These are phyloP conservation scores for Mycocentrospora acerina DNA, from an alignment of 2,329 filamentous ascomycete species.

Conservation along the genomic window DNA sequence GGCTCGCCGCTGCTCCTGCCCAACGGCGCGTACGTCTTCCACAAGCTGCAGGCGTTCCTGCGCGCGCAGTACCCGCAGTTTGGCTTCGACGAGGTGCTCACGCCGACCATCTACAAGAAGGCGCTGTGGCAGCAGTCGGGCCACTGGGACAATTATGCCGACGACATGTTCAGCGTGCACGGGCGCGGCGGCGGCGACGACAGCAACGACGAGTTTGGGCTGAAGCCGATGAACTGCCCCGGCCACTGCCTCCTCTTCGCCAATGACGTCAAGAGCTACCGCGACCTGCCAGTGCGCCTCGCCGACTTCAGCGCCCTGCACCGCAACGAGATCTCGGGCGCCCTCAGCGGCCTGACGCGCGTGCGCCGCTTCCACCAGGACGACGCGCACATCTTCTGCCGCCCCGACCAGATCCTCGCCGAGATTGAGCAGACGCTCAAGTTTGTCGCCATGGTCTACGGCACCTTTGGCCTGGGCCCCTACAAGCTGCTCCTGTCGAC, in stretches of 20 bases:
- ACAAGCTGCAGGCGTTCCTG: conserved; percentile 78
- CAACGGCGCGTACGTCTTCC: conserved; percentile 79
- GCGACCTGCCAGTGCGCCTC: conserved; percentile 79
- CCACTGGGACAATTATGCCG: conserved; percentile 85
- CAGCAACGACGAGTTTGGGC: conserved; percentile 75
- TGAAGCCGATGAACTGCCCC: conserved; percentile 94
- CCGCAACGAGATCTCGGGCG: conserved; percentile 80
- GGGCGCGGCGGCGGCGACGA: too few relatives aligned
- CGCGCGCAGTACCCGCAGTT: conserved; percentile 81
- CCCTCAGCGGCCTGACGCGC: conserved; percentile 77
- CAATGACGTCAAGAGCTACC: conserved; percentile 71
- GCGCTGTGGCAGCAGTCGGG: conserved; percentile 83
- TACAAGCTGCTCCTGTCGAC: conserved; percentile 80
- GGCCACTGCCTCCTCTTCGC: conserved; percentile 85
- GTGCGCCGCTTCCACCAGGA: conserved; percentile 89
- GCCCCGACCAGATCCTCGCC: conserved; percentile 70
- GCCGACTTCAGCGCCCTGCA: conserved; percentile 88
- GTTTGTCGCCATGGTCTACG: conserved; percentile 73
- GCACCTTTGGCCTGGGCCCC: conserved; percentile 67
- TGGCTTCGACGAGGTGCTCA: conserved; percentile 86
- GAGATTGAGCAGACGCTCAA: conserved; percentile 74
- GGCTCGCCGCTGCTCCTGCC: conserved; percentile 84
- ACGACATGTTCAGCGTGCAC: conserved; percentile 87
- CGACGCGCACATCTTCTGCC: conserved; percentile 88
- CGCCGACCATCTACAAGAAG: conserved; percentile 88